Evolutionary conservation across 169 alveolate genomes (phyloP).

Genomic region (Eimeria necatrix): DNA sequence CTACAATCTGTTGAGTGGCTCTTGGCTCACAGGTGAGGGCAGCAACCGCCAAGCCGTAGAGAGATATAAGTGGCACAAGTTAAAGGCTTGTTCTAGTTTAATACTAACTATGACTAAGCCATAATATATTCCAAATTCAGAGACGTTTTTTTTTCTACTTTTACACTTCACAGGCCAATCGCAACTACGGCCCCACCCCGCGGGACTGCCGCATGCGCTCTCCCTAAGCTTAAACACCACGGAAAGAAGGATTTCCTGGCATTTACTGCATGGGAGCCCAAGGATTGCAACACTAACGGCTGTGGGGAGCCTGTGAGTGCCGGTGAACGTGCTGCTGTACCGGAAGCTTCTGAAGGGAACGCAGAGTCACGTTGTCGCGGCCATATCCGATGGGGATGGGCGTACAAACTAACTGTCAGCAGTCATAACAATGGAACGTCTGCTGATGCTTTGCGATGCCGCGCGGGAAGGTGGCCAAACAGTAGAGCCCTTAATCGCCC

Average conservation of each 20-base stretch:
- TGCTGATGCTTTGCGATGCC: conserved; percentile 61
- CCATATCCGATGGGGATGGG: too few species aligned
- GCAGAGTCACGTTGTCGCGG: not conserved
- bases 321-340: not conserved
- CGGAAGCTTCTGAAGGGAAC: not conserved
- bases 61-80: too few species aligned
- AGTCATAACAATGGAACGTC: conserved; percentile 8
- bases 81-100: too few species aligned
- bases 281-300: not conserved
- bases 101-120: too few species aligned
- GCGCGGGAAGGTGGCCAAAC: not conserved
- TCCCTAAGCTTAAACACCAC: not conserved
- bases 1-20: conserved; percentile 21
- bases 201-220: conserved; percentile 24
- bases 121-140: too few species aligned
- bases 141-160: not conserved
- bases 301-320: not conserved
- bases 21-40: not conserved
- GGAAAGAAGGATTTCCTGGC: too few species aligned
- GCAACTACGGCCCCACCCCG: not conserved
- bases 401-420: too few species aligned
- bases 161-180: not conserved
- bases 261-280: too few species aligned
- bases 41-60: not conserved
- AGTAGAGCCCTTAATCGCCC: not conserved